Evolutionary conservation across 1,284 basidiomycete genomes (phyloP), one percentile per base, ranked within the genome.

Genomic region (Mycosarcoma mackinlayi): DNA sequence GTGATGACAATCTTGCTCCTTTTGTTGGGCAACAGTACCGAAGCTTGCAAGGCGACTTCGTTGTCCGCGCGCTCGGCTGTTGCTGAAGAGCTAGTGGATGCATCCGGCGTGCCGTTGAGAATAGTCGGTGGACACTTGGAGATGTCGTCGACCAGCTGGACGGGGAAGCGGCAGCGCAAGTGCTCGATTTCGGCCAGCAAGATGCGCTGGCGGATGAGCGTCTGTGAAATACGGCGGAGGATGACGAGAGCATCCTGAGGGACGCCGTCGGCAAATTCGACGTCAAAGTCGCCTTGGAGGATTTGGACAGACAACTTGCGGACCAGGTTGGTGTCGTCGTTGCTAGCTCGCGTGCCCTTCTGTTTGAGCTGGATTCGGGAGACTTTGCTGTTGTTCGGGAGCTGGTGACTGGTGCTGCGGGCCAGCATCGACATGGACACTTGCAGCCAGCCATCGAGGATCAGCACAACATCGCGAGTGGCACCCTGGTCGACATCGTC

Each of bases 141-240:
- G n/a, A 48, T 21, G 13, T 57, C 64, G 39, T 61, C 64, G 21
- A 64, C 30, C 16, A 73, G 59, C n/a, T 65, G 40, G 3, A 77
- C 67, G 7, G 76, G 76, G 55, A 75, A 55, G 8, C 66, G 62
- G 37, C 66, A 63, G n/a, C 66, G 62, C 16, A 75, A 54, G 18
- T 70, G 73, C 25, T 71, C 71, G 47, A 77, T 61, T 40, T 76
- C 73, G 25, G 73, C 70, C 10, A 70, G 58, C 37, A 69, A 28
- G 40, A 60, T 64, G 23, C 68, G 65, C 35, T 67, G 62, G 14
- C 63, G 64, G 27, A 63, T 60, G 56, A 73, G 70, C 37, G 53
- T 65, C 37, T 59, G 57, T 4, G 68, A 61, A 55, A 76, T 65
- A 1, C 52, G 48, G 23, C 73, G 73, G 34, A 77, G 58, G 13